phyloP scores from a whole-genome alignment of 208 protist genomes.

The Herpetomonas tarakana region DNA sequence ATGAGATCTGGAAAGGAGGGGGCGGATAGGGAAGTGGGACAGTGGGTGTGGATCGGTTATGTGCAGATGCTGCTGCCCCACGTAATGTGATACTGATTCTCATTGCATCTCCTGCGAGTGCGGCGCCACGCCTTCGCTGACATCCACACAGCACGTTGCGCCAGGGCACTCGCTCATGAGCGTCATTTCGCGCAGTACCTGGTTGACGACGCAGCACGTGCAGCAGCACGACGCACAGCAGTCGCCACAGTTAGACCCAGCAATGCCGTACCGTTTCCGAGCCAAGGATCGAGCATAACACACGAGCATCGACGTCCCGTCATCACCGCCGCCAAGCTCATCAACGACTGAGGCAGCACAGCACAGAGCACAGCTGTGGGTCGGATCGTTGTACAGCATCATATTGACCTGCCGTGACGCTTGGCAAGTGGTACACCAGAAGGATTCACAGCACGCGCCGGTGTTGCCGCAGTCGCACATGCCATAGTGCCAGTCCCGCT shows the following conservation, averaged over 20 bases:
- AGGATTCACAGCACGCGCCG: neutral
- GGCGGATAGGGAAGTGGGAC: neutral
- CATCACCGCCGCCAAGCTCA: neutral
- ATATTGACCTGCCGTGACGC: neutral
- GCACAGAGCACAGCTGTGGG: neutral
- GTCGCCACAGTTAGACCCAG: neutral
- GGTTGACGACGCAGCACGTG: constrained; percentile 5
- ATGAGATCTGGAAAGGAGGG: too few species aligned
- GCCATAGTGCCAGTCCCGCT: neutral
- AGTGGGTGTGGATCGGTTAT: neutral
- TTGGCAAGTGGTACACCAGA: neutral
- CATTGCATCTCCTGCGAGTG: too few species aligned
- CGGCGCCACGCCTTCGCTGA: neutral
- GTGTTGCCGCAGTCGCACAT: neutral
- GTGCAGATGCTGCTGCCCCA: neutral
- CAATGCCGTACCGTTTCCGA: too few species aligned
- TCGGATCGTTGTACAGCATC: neutral
- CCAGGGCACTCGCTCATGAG: constrained; percentile 6
- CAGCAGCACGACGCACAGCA: constrained; percentile 1
- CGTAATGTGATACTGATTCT: neutral
- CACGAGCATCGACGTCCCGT: neutral
- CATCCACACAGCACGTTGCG: constrained; percentile 5
- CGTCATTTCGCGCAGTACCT: constrained; percentile 6
- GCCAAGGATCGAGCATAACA: too few species aligned
- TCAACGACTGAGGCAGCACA: neutral